Conservation (phyloP, 1,284 basidiomycete species). For the Heterobasidion annosum region DNA sequence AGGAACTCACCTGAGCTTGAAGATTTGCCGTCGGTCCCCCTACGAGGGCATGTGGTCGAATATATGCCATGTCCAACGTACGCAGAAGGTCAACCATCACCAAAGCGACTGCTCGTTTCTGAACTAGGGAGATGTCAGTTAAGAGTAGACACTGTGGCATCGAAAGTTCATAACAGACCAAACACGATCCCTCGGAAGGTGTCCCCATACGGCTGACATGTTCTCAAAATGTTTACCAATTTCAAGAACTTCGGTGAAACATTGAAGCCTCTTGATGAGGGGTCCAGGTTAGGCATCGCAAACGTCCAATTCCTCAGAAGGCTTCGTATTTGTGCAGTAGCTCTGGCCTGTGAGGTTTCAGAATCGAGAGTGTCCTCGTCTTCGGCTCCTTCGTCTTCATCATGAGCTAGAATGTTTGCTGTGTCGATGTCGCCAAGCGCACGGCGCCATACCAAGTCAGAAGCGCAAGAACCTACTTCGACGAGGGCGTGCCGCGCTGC, state of each 20-base stretch:
- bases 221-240: conserved; percentile 46
- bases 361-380: conserved; percentile 7
- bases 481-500: conserved; percentile 34
- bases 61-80: conserved; percentile 14
- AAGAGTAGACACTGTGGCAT: not conserved
- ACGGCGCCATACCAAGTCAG: conserved; percentile 56
- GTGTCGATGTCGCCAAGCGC: conserved; percentile 32
- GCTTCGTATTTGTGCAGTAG: conserved; percentile 20
- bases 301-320: conserved; percentile 49
- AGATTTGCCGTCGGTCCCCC: conserved; percentile 23
- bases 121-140: conserved; percentile 25
- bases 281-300: conserved; percentile 47
- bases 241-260: conserved; percentile 55
- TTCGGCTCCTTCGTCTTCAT: conserved; percentile 23
- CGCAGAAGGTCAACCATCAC: conserved; percentile 37
- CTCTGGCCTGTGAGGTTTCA: conserved; percentile 3
- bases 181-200: conserved; percentile 57
- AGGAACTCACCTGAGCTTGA: conserved; percentile 28
- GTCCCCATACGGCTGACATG: conserved; percentile 40
- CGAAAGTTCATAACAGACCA: conserved; percentile 28
- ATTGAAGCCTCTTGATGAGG: conserved; percentile 46
- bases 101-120: conserved; percentile 31
- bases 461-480: conserved; percentile 54
- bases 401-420: conserved; percentile 16
- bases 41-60: conserved; percentile 18